Evolutionary conservation across 1,284 basidiomycete genomes (phyloP).

Genomic region (Wallemia ichthyophaga): DNA sequence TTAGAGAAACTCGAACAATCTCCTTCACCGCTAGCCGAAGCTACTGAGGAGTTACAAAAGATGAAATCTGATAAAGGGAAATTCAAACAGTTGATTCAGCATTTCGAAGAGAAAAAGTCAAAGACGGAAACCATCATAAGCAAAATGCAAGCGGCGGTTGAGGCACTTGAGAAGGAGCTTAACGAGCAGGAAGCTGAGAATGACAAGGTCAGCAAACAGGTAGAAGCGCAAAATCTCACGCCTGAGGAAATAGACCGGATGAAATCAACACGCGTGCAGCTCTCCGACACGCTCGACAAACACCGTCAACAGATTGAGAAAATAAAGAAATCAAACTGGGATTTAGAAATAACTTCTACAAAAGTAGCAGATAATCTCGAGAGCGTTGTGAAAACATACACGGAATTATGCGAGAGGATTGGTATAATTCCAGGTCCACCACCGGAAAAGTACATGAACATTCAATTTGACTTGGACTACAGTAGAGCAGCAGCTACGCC

Average conservation of each 20-base stretch:
- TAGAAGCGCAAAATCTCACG: slow-evolving; percentile 49
- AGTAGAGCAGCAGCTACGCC: slow-evolving; percentile 30
- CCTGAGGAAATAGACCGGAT: slow-evolving; percentile 58
- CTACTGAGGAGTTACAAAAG: slow-evolving; percentile 14
- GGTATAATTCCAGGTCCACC: slow-evolving; percentile 37
- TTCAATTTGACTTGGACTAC: slow-evolving; percentile 35
- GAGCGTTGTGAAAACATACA: slow-evolving; percentile 43
- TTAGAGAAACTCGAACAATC: slow-evolving; percentile 12
- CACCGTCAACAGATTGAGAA: slow-evolving; percentile 40
- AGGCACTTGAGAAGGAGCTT: slow-evolving; percentile 23
- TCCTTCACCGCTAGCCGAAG: slow-evolving; percentile 13
- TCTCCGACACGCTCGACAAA: slow-evolving; percentile 37
- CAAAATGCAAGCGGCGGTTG: slow-evolving; percentile 9
- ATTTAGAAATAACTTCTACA: slow-evolving; percentile 43
- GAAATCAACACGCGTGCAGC: slow-evolving; percentile 49
- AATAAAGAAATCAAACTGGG: slow-evolving; percentile 32
- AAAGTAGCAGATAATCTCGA: slow-evolving; percentile 46
- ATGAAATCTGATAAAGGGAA: slow-evolving; percentile 16
- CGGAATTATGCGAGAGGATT: slow-evolving; percentile 33
- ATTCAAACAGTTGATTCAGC: slow-evolving; percentile 14
- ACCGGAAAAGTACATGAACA: slow-evolving; percentile 34
- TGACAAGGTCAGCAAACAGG: slow-evolving; percentile 28
- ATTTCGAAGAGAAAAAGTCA: slow-evolving; percentile 14
- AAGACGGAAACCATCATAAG: slow-evolving; percentile 12
- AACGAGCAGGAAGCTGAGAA: slow-evolving; percentile 32